Percentiles rank a stretch among this genome's conserved stretches.
Conservation (phyloP, 1,284 basidiomycete species). For the Ceratorhiza oryzae-sativae region DNA sequence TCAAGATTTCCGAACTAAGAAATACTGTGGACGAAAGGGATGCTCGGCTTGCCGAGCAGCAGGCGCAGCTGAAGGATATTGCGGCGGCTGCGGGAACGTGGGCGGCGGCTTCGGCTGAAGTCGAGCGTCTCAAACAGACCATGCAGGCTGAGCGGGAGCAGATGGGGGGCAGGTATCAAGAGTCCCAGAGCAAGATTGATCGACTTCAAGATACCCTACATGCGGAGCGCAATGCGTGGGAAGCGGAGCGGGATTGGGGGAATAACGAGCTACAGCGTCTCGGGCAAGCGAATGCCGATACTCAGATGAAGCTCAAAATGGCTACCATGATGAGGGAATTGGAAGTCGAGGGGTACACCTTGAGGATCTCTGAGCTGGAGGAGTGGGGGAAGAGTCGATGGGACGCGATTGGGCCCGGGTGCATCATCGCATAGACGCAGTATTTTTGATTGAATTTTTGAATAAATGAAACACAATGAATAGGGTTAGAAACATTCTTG, state of each 20-base stretch:
- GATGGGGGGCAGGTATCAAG: too few species aligned
- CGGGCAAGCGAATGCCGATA: neutral
- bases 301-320: neutral
- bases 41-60: neutral
- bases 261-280: neutral
- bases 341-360: neutral
- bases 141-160: neutral
- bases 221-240: neutral
- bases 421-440: constrained; percentile 8
- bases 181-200: neutral
- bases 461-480: neutral
- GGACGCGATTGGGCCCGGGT: neutral
- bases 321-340: neutral
- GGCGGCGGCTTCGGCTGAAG: neutral
- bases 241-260: neutral
- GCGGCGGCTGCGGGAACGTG: neutral
- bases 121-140: neutral
- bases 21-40: neutral
- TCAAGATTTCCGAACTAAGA: neutral
- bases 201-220: neutral
- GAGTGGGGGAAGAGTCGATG: neutral
- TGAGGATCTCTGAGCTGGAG: constrained; percentile 4
- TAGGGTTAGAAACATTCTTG: neutral
- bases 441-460: neutral
- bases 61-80: neutral